phyloP scores from a whole-genome alignment of 495 filamentous ascomycete genomes.

The Trichoderma reesei region DNA sequence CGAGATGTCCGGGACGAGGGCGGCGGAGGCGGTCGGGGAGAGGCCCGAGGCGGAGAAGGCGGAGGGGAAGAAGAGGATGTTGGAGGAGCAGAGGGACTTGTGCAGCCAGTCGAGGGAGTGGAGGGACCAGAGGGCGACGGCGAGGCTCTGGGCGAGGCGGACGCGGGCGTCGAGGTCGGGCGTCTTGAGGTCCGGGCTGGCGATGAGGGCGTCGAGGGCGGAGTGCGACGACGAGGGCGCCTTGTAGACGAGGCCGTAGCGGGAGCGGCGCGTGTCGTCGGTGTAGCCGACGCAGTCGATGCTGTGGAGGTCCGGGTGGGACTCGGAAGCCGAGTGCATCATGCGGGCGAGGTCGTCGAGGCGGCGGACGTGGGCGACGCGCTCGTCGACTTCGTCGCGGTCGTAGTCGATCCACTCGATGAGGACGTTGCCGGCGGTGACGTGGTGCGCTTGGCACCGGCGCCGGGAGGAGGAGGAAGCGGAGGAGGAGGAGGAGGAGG shows the following conservation, averaged over 20 bases:
- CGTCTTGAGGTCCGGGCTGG: conserved; percentile 19
- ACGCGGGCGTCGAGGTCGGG: conserved; percentile 28
- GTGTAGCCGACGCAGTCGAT: conserved; percentile 30
- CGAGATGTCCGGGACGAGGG: conserved; percentile 17
- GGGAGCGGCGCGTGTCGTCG: conserved; percentile 20
- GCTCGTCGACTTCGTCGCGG: conserved; percentile 17
- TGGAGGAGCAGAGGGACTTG: conserved; percentile 23
- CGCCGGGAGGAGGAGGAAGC: conserved; percentile 9
- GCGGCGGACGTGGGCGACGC: conserved; percentile 22
- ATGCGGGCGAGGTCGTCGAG: conserved; percentile 30
- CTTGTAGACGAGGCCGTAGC: conserved; percentile 26
- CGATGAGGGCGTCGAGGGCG: conserved; percentile 20
- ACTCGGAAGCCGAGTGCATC: conserved; percentile 24
- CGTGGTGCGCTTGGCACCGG: conserved; percentile 16
- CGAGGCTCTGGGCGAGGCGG: conserved; percentile 22
- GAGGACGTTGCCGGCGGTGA: conserved; percentile 18
- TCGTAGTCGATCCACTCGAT: conserved; percentile 30
- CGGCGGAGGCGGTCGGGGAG: conserved; percentile 14
- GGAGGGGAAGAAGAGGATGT: conserved; percentile 26
- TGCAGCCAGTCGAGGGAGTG: conserved; percentile 33
- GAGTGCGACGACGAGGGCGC: conserved; percentile 14
- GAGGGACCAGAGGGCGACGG: conserved; percentile 26
- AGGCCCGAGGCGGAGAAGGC: conserved; percentile 14
- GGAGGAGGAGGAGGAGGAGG: neutral
- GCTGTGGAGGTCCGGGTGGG: conserved; percentile 28